Evolutionary conservation across 805 yeast genomes (phyloP).

Genomic region (Candida ulmi): DNA sequence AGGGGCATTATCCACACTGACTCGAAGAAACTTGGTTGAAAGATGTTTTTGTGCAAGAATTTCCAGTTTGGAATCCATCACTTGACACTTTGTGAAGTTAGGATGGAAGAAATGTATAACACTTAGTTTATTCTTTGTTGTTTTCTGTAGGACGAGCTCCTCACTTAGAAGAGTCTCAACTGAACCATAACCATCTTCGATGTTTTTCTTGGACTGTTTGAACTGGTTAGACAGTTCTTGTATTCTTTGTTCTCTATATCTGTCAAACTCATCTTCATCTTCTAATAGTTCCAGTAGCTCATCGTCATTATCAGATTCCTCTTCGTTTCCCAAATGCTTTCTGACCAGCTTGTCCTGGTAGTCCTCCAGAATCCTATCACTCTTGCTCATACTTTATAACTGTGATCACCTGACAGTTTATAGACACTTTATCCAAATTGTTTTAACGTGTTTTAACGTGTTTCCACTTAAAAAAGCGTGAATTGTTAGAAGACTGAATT

Average conservation of each 20-base stretch:
- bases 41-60: conserved; percentile 54
- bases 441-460: too few relatives aligned
- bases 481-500: neutral
- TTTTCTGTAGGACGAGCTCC: conserved; percentile 47
- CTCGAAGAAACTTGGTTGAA: conserved; percentile 43
- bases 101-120: conserved; percentile 64
- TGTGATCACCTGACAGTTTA: too few relatives aligned
- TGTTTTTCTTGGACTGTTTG: conserved; percentile 27
- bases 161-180: conserved; percentile 43
- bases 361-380: conserved; percentile 26
- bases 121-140: conserved; percentile 35
- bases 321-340: conserved; percentile 16
- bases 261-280: conserved; percentile 39
- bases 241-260: conserved; percentile 59
- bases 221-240: conserved; percentile 46
- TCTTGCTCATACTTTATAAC: conserved; percentile 6
- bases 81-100: conserved; percentile 51
- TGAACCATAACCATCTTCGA: conserved; percentile 38
- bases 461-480: too few relatives aligned
- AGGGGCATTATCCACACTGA: conserved; percentile 63
- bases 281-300: conserved; percentile 44
- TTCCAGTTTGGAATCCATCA: conserved; percentile 44
- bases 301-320: conserved; percentile 30
- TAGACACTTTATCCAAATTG: too few relatives aligned
- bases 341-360: conserved; percentile 36